Percentiles rank a stretch among this genome's conserved stretches.
These are phyloP conservation scores for Agaricus subrufescens DNA, from an alignment of 768 basidiomycete species.

Conservation along the genomic window DNA sequence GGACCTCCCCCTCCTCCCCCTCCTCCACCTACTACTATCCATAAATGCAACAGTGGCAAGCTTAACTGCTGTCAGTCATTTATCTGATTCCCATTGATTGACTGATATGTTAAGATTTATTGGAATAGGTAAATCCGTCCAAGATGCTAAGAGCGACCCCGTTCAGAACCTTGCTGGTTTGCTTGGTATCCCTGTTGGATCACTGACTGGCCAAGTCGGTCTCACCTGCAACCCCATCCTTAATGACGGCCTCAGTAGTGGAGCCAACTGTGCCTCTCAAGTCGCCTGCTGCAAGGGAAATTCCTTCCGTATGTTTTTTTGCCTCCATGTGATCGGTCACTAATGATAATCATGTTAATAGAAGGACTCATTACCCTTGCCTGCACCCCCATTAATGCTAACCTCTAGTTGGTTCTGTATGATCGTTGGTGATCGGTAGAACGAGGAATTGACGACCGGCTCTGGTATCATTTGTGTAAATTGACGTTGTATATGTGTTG, in stretches of 20 bases:
- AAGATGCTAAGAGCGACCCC: neutral
- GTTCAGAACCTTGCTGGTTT: neutral
- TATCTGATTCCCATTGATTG: neutral
- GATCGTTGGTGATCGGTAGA: no score
- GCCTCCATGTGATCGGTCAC: neutral
- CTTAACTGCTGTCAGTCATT: conserved; percentile 9
- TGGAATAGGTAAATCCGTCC: neutral
- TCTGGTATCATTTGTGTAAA: neutral
- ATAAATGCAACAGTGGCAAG: conserved; percentile 7
- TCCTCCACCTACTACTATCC: neutral
- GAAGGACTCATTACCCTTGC: conserved; percentile 7
- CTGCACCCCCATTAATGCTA: conserved; percentile 11
- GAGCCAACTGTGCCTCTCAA: conserved; percentile 5
- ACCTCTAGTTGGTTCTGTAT: neutral
- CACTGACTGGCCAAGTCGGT: conserved; percentile 4
- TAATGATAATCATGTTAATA: neutral
- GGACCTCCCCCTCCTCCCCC: no score
- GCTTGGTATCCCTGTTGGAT: conserved; percentile 4
- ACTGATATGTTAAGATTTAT: neutral
- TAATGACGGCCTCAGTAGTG: conserved; percentile 1
- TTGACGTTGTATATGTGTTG: neutral
- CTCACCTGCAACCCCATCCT: conserved; percentile 7
- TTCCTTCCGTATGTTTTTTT: conserved; percentile 4
- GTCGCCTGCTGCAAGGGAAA: conserved; percentile 3
- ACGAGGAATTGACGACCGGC: no score